These are phyloP conservation scores for Diaporthe sp. DNA, from an alignment of 2,329 filamentous ascomycete genomes.

Conservation along the genomic window DNA sequence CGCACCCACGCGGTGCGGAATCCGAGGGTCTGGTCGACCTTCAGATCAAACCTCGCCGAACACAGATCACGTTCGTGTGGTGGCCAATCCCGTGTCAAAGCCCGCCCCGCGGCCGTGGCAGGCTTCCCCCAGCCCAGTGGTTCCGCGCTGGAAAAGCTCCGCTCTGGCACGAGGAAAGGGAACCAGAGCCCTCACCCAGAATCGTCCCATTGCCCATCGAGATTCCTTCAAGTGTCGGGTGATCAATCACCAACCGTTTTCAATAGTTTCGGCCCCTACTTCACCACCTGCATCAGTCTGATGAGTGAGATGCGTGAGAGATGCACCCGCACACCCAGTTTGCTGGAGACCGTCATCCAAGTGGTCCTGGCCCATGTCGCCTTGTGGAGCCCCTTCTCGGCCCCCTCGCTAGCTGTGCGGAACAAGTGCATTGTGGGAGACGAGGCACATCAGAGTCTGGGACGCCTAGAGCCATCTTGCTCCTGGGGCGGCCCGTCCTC, in stretches of 20 bases:
- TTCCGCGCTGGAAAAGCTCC: slow-evolving; percentile 35
- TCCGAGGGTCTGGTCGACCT: slow-evolving; percentile 36
- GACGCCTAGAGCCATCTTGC: slow-evolving; percentile 32
- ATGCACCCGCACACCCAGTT: slow-evolving; percentile 40
- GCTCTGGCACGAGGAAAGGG: slow-evolving; percentile 33
- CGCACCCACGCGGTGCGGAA: slow-evolving; percentile 25
- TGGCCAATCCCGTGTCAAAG: slow-evolving; percentile 36
- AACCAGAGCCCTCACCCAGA: slow-evolving; percentile 32
- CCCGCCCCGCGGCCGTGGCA: slow-evolving; percentile 31
- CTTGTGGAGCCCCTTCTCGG: slow-evolving; percentile 40
- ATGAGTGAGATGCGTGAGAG: slow-evolving; percentile 42
- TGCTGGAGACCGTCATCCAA: slow-evolving; percentile 41
- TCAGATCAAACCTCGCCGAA: slow-evolving; percentile 34
- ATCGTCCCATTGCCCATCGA: slow-evolving; percentile 33
- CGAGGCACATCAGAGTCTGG: slow-evolving; percentile 7
- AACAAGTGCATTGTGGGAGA: slow-evolving; percentile 39
- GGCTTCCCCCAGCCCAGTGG: slow-evolving; percentile 36
- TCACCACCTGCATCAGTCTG: slow-evolving; percentile 42
- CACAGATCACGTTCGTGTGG: slow-evolving; percentile 35
- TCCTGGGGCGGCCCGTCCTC: slow-evolving; percentile 2
- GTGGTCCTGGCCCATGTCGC: slow-evolving; percentile 39
- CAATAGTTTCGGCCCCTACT: slow-evolving; percentile 41
- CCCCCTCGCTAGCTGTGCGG: slow-evolving; percentile 38
- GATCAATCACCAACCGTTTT: slow-evolving; percentile 38
- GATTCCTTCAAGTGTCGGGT: slow-evolving; percentile 37